Evolutionary conservation across 352 stramenopile species (phyloP), one percentile per base, ranked within the genome.

Genomic region (Pythium diclinum): DNA sequence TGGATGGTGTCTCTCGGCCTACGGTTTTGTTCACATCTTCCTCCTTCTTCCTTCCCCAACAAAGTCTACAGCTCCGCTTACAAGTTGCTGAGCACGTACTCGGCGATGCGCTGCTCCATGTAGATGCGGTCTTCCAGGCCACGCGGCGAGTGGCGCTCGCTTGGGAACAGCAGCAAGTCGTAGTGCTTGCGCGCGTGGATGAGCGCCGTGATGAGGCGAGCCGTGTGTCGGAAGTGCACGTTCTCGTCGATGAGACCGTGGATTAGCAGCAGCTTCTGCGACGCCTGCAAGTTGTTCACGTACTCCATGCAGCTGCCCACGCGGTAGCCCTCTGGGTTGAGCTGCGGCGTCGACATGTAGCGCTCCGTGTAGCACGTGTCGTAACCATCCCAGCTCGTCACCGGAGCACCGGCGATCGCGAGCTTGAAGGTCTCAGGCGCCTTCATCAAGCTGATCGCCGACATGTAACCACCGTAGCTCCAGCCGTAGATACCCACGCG

Each of bases 291-390:
- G 62, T 97, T 96, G 28, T 76, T 75, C 42, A 98, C 94, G 59
- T 96, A 88, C 51, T 97, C 90, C 81, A 98, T 98, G 38, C 98
- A 89, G 16, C 80, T 90, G 44, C 88, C 91, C 61, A 95, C 83
- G 28, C 70, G 67, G 77, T 98, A 99, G 25, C 96, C 96, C 8
- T 79, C 73, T 2, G 89, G 85, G 78, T 99, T 98, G 40, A 97
- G 81, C 48, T 92, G 81, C 2, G 96, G 96, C 46, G 92, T 92
- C 54, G 94, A 97, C 95, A 99, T 99, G 79, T 99, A 99, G 25
- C 96, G 78, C 68, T 98, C 97, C 59, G 97, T 99, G 79, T 99
- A 99, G 73, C 98, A 98, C 54, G 97, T 99, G 74, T 99, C 97
- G 72, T 99, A 99, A 44, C 96, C 96, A 73, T 99, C 94, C 96